Conservation (phyloP, 805 yeast genomes). For the Metschnikowia baotianmanensis region DNA sequence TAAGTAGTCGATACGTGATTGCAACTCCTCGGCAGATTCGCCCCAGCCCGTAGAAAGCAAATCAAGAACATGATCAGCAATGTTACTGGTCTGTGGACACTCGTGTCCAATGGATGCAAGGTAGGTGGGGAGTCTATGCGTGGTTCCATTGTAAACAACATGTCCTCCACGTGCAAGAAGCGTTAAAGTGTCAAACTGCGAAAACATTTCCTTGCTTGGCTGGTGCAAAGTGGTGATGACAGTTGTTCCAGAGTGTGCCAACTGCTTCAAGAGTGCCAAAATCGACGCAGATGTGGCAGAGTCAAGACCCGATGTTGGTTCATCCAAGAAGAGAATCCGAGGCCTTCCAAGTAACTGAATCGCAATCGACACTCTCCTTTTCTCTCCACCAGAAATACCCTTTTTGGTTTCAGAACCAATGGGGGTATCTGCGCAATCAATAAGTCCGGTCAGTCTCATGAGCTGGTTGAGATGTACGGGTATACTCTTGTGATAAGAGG, state of each 20-base stretch:
- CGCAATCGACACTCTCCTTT: conserved; percentile 79
- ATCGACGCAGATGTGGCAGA: conserved; percentile 74
- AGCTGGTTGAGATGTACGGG: conserved; percentile 53
- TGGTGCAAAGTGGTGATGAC: conserved; percentile 78
- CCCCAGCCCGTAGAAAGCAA: conserved; percentile 48
- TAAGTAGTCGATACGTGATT: conserved; percentile 25
- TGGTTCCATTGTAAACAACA: conserved; percentile 65
- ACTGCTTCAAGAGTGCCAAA: conserved; percentile 52
- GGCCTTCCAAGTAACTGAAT: conserved; percentile 74
- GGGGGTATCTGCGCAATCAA: conserved; percentile 72
- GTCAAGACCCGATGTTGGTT: conserved; percentile 88
- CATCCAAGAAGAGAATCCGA: conserved; percentile 70
- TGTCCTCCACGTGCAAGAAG: conserved; percentile 71
- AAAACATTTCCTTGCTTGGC: conserved; percentile 67
- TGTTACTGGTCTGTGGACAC: conserved; percentile 60
- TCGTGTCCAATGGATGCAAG: conserved; percentile 49
- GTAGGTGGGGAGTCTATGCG: conserved; percentile 44
- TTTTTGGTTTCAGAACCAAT: conserved; percentile 38
- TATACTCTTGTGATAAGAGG: conserved; percentile 31
- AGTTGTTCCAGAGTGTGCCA: conserved; percentile 66
- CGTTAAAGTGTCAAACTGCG: conserved; percentile 66
- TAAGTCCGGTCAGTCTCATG: conserved; percentile 65
- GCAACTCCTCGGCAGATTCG: conserved; percentile 24
- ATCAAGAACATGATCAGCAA: conserved; percentile 76
- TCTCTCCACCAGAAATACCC: conserved; percentile 55